phyloP scores from a whole-genome alignment of 495 filamentous ascomycete genomes.

The Penicillium angulare region DNA sequence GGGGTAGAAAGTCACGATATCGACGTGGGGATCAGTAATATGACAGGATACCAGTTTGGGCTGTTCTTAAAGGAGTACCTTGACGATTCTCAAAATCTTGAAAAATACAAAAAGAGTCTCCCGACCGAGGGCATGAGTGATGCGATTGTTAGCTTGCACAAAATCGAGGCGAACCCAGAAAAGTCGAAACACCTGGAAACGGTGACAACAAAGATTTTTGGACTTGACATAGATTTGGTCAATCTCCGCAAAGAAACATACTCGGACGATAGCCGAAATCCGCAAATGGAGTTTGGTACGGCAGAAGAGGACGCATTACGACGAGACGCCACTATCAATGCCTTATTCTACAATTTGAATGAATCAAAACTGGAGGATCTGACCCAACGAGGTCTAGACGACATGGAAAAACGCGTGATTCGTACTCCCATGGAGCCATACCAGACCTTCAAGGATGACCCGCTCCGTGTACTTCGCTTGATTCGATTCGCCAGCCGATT shows the following conservation, averaged over 20 bases:
- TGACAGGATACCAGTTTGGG: constrained; percentile 87
- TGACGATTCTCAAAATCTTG: constrained; percentile 49
- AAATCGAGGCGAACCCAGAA: constrained; percentile 86
- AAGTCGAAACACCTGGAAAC: constrained; percentile 98
- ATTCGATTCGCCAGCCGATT: constrained; percentile 88
- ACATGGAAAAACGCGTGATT: constrained; percentile 70
- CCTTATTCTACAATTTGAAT: constrained; percentile 92
- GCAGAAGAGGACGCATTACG: constrained; percentile 85
- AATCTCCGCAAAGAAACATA: constrained; percentile 94
- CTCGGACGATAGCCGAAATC: constrained; percentile 78
- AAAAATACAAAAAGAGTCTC: constrained; percentile 48
- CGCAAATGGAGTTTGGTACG: constrained; percentile 90
- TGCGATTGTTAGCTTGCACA: constrained; percentile 57
- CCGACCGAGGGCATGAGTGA: constrained; percentile 32
- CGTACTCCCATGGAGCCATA: constrained; percentile 85
- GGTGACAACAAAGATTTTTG: constrained; percentile 79
- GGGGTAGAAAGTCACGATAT: constrained; percentile 82
- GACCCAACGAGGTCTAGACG: constrained; percentile 67
- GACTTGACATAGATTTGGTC: constrained; percentile 88
- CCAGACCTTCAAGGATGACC: constrained; percentile 94
- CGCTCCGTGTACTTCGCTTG: constrained; percentile 81
- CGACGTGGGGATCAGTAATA: constrained; percentile 89
- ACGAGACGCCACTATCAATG: constrained; percentile 92
- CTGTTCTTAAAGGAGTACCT: constrained; percentile 60
- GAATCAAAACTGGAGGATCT: constrained; percentile 76